Conservation (phyloP, 768 basidiomycete genomes). For the Leucocoprinus sp. region DNA sequence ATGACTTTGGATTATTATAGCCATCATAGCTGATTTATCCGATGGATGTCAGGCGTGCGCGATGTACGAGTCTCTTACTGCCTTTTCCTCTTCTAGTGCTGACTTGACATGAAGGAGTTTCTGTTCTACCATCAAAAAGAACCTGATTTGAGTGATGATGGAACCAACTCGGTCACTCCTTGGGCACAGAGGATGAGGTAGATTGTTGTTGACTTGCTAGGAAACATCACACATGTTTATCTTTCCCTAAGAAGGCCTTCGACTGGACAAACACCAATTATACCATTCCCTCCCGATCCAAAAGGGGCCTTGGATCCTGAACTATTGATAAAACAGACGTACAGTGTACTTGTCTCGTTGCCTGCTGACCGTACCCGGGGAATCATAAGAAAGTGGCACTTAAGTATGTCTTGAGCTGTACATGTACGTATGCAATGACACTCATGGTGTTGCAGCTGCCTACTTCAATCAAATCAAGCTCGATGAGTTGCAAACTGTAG, state of each 20-base stretch:
- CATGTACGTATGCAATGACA: not conserved
- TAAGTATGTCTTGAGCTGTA: constrained; percentile 44
- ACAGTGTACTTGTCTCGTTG: constrained; percentile 69
- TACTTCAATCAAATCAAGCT: constrained; percentile 78
- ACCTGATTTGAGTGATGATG: constrained; percentile 47
- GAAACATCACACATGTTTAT: not conserved
- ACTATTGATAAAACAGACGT: constrained; percentile 76
- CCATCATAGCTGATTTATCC: not conserved
- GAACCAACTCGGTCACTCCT: constrained; percentile 52
- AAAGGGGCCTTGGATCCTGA: constrained; percentile 44
- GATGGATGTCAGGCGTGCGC: constrained; percentile 33
- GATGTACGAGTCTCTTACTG: constrained; percentile 30
- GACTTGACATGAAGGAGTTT: constrained; percentile 49
- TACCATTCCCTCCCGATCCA: constrained; percentile 26
- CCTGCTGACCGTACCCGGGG: constrained; percentile 43
- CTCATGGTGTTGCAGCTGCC: constrained; percentile 42
- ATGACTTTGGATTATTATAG: not conserved
- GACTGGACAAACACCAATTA: constrained; percentile 19
- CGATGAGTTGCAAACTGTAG: constrained; percentile 63
- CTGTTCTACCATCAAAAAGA: constrained; percentile 81
- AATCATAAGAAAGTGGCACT: constrained; percentile 70
- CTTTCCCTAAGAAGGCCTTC: constrained; percentile 16
- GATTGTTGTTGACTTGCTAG: constrained; percentile 14
- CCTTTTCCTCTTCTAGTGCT: constrained; percentile 7
- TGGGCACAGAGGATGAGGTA: constrained; percentile 73